Percentiles rank a stretch among this genome's conserved stretches.
phyloP scores from a whole-genome alignment of 2,329 filamentous ascomycete species.

The Dactylellina drechsleri region DNA sequence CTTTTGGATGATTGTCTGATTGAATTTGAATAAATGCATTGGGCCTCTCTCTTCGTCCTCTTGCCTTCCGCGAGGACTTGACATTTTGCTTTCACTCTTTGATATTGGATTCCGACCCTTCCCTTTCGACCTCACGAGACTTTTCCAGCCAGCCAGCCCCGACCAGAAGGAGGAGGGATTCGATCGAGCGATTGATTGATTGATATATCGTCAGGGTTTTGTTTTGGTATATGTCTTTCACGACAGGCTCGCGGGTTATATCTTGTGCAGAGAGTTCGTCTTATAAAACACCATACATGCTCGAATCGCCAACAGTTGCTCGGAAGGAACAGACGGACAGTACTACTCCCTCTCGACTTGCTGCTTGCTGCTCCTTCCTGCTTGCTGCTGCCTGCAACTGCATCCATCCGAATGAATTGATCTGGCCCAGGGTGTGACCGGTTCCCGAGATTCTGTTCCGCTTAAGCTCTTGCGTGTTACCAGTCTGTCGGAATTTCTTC shows the following conservation, averaged over 20 bases:
- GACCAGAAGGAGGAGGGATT: background rate
- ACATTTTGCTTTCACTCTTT: conserved; percentile 15
- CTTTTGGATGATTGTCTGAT: conserved; percentile 42
- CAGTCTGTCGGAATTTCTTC: conserved; percentile 49
- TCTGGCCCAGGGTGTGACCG: conserved; percentile 52
- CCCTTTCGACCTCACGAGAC: conserved; percentile 1
- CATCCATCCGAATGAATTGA: conserved; percentile 13
- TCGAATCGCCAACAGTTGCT: conserved; percentile 44
- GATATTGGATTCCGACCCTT: background rate
- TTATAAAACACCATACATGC: conserved; percentile 13
- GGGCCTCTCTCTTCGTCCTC: conserved; percentile 39
- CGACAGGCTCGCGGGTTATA: conserved; percentile 31
- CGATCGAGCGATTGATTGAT: background rate
- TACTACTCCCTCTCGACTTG: conserved; percentile 17
- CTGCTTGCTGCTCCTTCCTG: background rate
- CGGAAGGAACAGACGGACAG: conserved; percentile 9
- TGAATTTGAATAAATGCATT: conserved; percentile 54
- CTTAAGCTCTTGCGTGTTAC: conserved; percentile 51
- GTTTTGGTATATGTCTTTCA: conserved; percentile 26
- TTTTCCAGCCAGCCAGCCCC: background rate
- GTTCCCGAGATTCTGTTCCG: conserved; percentile 53
- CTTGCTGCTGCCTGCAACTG: conserved; percentile 4
- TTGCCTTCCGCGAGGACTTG: conserved; percentile 45
- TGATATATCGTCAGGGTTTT: background rate
- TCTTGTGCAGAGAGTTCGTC: conserved; percentile 23